Percentiles rank a stretch among this genome's conserved stretches.
Conservation (phyloP, 192 early-diverging fungal genomes). For the Globomyces pollinis-pini region DNA sequence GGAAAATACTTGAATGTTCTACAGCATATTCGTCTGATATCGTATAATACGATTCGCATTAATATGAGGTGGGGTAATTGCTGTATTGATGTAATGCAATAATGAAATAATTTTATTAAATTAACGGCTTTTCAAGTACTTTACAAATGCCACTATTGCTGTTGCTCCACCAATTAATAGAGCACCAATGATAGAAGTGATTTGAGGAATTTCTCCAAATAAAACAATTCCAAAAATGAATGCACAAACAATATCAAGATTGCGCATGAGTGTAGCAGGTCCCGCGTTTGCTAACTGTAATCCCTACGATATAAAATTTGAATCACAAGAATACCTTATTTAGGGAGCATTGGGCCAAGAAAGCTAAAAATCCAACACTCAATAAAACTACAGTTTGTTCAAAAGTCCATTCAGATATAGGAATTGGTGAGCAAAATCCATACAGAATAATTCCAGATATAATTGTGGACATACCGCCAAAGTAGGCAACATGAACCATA, state of each 20-base stretch:
- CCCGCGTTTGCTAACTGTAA: slow-evolving; percentile 68
- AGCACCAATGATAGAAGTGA: slow-evolving; percentile 50
- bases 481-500: slow-evolving; percentile 74
- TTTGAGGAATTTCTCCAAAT: slow-evolving; percentile 57
- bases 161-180: slow-evolving; percentile 57
- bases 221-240: slow-evolving; percentile 66
- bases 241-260: slow-evolving; percentile 73
- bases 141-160: slow-evolving; percentile 1
- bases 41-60: too few relatives aligned
- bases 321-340: too few relatives aligned
- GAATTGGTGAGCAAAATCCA: slow-evolving; percentile 13
- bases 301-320: too few relatives aligned
- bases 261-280: slow-evolving; percentile 68
- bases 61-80: too few relatives aligned
- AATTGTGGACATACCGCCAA: slow-evolving; percentile 55
- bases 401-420: not conserved
- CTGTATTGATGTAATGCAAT: too few relatives aligned
- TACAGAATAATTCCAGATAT: slow-evolving; percentile 41
- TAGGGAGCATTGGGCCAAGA: not conserved
- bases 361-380: not conserved
- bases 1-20: too few relatives aligned
- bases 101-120: too few relatives aligned
- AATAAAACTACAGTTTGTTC: not conserved
- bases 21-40: too few relatives aligned
- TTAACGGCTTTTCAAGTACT: not conserved